phyloP scores from a whole-genome alignment of 1,139 yeast genomes.

The Geotrichum cucujoidarum region DNA sequence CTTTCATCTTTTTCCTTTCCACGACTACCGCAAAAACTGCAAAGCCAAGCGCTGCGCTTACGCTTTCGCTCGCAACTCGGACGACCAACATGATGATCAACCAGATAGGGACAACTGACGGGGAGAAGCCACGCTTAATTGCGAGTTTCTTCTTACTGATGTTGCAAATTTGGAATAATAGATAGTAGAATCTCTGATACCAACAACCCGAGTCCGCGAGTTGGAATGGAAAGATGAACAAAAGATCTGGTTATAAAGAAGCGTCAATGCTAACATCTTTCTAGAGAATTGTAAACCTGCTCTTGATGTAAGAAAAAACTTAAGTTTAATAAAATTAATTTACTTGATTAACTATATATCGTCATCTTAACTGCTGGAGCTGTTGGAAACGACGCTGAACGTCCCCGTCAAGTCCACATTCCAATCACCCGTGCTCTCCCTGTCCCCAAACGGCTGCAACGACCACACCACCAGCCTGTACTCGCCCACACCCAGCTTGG shows the following conservation, averaged over 20 bases:
- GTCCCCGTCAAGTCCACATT: background rate
- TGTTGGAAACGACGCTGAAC: background rate
- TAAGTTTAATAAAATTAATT: background rate
- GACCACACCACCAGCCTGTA: background rate
- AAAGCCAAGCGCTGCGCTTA: too few relatives aligned
- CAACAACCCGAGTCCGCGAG: background rate
- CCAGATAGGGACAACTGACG: slow-evolving; percentile 20
- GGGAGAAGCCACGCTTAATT: slow-evolving; percentile 5
- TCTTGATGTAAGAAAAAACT: too few relatives aligned
- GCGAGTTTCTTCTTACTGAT: slow-evolving; percentile 7
- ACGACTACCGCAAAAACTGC: too few relatives aligned
- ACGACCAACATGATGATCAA: slow-evolving; percentile 12
- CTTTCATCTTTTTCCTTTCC: background rate
- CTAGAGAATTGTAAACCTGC: too few relatives aligned
- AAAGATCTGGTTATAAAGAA: too few relatives aligned
- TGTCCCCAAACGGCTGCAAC: slow-evolving; percentile 5
- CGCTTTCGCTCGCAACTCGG: too few relatives aligned
- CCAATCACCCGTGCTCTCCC: background rate
- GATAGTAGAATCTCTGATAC: slow-evolving; percentile 16
- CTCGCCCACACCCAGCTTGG: background rate
- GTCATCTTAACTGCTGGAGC: too few relatives aligned
- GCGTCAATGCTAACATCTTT: too few relatives aligned
- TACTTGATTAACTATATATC: background rate
- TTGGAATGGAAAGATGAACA: background rate
- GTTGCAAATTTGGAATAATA: slow-evolving; percentile 15